phyloP scores from a whole-genome alignment of 805 yeast species.

The Yarrowia osloensis region DNA sequence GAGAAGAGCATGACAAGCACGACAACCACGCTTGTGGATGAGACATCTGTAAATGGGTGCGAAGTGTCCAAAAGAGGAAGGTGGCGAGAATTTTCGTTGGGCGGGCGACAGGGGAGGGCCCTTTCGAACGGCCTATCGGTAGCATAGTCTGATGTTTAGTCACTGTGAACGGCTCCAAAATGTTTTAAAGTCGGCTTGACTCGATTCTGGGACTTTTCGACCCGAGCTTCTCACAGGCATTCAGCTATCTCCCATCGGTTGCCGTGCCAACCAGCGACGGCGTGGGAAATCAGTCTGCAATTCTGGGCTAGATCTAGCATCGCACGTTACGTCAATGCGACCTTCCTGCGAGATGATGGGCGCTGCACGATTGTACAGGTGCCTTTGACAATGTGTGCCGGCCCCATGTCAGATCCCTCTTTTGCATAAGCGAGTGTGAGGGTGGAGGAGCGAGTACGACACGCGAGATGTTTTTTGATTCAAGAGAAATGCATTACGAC shows the following conservation, averaged over 20 bases:
- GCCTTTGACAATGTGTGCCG: neutral
- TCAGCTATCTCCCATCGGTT: neutral
- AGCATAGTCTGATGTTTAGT: neutral
- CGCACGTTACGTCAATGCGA: too few relatives aligned
- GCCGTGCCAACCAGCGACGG: neutral
- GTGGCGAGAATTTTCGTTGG: neutral
- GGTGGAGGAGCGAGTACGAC: neutral
- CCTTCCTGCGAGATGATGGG: neutral
- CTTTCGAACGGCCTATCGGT: neutral
- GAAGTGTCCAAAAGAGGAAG: slow-evolving; percentile 11
- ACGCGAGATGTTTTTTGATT: too few relatives aligned
- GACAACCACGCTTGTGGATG: neutral
- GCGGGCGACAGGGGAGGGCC: neutral
- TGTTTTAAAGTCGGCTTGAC: neutral
- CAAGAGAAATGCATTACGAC: too few relatives aligned
- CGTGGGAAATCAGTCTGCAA: too few relatives aligned
- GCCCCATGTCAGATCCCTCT: slow-evolving; percentile 1
- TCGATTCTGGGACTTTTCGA: neutral
- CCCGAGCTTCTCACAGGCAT: neutral
- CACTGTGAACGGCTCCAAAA: neutral
- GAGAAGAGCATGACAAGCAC: slow-evolving; percentile 9
- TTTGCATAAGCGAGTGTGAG: slow-evolving; percentile 13
- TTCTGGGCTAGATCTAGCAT: too few relatives aligned
- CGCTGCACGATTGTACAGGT: neutral
- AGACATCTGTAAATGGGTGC: slow-evolving; percentile 16